A percentile compares a stretch with the other conserved stretches of the same genome.
Evolutionary conservation across 2,329 filamentous ascomycete genomes (phyloP).

Genomic region (Fusarium protoensiforme): DNA sequence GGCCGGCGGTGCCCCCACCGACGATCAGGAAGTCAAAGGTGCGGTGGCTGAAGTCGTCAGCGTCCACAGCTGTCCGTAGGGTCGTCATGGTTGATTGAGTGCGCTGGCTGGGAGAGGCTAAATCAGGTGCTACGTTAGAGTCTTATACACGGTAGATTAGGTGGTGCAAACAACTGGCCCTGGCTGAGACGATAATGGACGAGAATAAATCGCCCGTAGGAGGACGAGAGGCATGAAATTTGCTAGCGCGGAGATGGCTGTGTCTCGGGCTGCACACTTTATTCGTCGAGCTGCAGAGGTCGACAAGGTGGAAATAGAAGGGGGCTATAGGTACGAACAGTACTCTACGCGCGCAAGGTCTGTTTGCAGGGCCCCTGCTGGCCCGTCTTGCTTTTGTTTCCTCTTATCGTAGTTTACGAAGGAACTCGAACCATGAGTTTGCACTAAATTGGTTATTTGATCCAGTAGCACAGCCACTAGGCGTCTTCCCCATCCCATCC

Average conservation of each 20-base stretch:
- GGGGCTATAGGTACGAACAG: neutral
- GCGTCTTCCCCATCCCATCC: neutral
- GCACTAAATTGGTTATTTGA: neutral
- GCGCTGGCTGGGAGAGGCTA: neutral
- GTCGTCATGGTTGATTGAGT: conserved; percentile 13
- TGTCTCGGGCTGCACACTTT: neutral
- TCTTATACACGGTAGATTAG: conserved; percentile 7
- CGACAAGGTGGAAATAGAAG: neutral
- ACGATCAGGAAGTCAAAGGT: conserved; percentile 55
- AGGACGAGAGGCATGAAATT: neutral
- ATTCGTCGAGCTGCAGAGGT: neutral
- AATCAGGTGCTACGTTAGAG: neutral
- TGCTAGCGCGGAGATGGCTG: neutral
- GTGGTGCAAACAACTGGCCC: neutral
- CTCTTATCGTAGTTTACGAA: neutral
- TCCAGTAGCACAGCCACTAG: neutral
- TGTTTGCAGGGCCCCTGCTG: neutral
- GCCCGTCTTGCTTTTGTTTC: neutral
- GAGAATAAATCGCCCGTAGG: neutral
- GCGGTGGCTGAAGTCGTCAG: conserved; percentile 38
- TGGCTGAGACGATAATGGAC: conserved; percentile 3
- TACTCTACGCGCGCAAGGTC: neutral
- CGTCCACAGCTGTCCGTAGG: neutral
- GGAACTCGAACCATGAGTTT: neutral
- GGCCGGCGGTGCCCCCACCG: conserved; percentile 65